Evolutionary conservation across 345 rosid species (phyloP).

Genomic region (Camelina laxa): DNA sequence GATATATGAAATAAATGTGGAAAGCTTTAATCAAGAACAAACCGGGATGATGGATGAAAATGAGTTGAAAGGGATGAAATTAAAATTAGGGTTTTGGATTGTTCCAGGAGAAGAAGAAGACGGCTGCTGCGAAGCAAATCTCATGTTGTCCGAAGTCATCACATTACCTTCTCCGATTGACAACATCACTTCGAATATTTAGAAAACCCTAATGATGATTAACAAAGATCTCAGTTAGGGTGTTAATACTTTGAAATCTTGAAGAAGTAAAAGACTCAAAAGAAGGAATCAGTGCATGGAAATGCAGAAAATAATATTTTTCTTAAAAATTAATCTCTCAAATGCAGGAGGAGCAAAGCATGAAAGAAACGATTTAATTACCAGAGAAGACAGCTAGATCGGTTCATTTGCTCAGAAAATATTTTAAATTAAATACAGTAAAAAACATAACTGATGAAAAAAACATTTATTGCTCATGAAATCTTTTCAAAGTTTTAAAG

Average conservation of each 20-base stretch:
- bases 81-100: constrained; percentile 82
- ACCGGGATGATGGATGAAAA: constrained; percentile 69
- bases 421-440: constrained; percentile 31
- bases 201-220: constrained; percentile 2
- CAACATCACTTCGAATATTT: constrained; percentile 55
- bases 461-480: constrained; percentile 43
- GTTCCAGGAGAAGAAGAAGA: constrained; percentile 54
- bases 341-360: constrained; percentile 21
- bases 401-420: constrained; percentile 30
- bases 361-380: constrained; percentile 35
- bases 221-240: constrained; percentile 34
- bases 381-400: constrained; percentile 39
- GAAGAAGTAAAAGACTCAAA: constrained; percentile 14
- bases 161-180: constrained; percentile 55
- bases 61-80: constrained; percentile 72
- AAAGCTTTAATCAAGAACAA: constrained; percentile 22
- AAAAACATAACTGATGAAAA: constrained; percentile 36
- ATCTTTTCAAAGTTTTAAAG: neutral
- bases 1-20: neutral
- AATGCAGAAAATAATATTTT: constrained; percentile 6
- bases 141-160: constrained; percentile 56
- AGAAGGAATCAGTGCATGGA: constrained; percentile 38
- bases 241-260: constrained; percentile 7
- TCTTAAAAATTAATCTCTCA: constrained; percentile 5
- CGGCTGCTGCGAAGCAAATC: constrained; percentile 54